phyloP scores from a whole-genome alignment of 192 early-diverging fungal genomes.

The Obelidium mucronatum region DNA sequence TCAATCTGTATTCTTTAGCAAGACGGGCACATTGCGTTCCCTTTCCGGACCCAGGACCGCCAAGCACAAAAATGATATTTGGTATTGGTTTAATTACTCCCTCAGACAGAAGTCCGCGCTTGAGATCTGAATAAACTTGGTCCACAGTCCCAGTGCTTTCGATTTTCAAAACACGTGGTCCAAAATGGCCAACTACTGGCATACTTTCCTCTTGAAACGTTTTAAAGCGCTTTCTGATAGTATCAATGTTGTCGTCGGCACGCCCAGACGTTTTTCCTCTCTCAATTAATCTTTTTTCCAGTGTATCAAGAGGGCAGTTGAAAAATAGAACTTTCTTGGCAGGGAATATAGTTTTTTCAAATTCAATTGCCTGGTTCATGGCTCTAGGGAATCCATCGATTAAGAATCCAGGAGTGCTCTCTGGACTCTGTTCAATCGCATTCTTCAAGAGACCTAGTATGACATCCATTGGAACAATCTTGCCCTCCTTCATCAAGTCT shows the following conservation, averaged over 20 bases:
- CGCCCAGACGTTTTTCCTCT: conserved; percentile 65
- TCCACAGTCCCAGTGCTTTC: conserved; percentile 35
- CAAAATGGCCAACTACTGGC: conserved; percentile 54
- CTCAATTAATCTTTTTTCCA: conserved; percentile 58
- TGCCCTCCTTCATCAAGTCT: conserved; percentile 63
- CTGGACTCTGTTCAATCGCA: conserved; percentile 35
- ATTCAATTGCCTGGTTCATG: conserved; percentile 63
- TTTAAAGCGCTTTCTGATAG: conserved; percentile 58
- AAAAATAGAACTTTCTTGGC: conserved; percentile 61
- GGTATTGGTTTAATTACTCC: not conserved
- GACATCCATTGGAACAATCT: conserved; percentile 62
- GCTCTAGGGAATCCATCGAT: conserved; percentile 73
- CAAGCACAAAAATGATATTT: conserved; percentile 34
- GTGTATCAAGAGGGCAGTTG: conserved; percentile 49
- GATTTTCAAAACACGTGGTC: conserved; percentile 32
- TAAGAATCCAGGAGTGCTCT: conserved; percentile 52
- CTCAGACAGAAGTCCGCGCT: not conserved
- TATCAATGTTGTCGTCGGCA: conserved; percentile 65
- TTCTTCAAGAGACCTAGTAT: conserved; percentile 39
- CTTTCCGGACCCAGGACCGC: conserved; percentile 55
- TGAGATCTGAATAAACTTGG: conserved; percentile 12
- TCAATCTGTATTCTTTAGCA: conserved; percentile 85
- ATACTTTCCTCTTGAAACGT: conserved; percentile 50
- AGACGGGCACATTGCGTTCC: conserved; percentile 91
- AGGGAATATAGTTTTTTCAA: conserved; percentile 51